phyloP scores from a whole-genome alignment of 2,329 filamentous ascomycete genomes.

The Aureobasidium musti region DNA sequence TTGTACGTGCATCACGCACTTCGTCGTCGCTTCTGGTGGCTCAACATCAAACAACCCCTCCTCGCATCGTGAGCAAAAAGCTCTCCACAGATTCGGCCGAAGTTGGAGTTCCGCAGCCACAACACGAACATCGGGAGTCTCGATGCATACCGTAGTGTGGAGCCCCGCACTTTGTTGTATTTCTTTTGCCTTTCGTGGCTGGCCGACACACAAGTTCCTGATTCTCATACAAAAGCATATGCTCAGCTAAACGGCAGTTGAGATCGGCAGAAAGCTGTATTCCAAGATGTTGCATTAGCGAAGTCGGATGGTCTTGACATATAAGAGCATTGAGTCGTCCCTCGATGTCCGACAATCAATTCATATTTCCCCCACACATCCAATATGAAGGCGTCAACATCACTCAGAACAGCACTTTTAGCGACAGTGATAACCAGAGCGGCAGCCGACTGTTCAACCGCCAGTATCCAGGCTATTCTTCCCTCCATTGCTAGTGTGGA shows the following conservation, averaged over 20 bases:
- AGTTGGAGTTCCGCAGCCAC: no score
- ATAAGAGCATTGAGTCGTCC: neutral
- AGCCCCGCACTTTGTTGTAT: neutral
- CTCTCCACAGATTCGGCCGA: no score
- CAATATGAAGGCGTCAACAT: neutral
- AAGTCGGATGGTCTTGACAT: neutral
- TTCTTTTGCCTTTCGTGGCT: neutral
- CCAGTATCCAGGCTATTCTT: constrained; percentile 41
- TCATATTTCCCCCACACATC: neutral
- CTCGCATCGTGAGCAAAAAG: neutral
- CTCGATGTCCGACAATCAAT: neutral
- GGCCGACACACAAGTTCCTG: neutral
- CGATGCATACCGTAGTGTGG: neutral
- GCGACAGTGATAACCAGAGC: neutral
- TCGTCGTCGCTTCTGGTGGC: neutral
- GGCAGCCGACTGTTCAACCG: constrained; percentile 39
- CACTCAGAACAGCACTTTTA: neutral
- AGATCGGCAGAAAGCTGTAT: neutral
- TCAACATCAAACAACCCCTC: neutral
- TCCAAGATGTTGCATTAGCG: neutral
- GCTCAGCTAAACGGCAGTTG: neutral
- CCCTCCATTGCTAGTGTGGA: constrained; percentile 44
- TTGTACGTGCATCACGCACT: neutral
- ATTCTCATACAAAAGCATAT: neutral
- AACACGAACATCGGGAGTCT: no score